These are phyloP conservation scores for Thelonectria olida DNA, from an alignment of 2,329 filamentous ascomycete species.

Conservation along the genomic window DNA sequence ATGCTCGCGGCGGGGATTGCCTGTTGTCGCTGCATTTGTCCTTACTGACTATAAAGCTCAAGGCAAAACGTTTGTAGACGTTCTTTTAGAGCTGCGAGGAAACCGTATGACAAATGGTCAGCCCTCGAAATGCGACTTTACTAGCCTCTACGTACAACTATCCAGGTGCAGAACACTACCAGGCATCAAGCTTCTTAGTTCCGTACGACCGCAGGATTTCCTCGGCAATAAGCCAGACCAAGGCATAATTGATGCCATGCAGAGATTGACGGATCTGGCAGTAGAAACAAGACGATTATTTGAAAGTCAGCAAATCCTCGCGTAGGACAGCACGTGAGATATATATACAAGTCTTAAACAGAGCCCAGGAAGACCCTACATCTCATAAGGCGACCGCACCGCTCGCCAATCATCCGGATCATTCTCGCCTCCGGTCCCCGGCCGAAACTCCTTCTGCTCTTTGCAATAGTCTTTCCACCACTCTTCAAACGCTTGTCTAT, in stretches of 20 bases:
- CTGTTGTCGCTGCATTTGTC: no score
- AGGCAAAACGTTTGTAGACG: slow-evolving; percentile 13
- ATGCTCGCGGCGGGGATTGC: no score
- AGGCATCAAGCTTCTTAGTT: no score
- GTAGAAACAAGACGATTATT: no score
- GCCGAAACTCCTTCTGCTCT: neutral
- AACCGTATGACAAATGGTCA: slow-evolving; percentile 10
- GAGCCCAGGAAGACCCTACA: neutral
- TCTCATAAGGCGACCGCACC: slow-evolving; percentile 2
- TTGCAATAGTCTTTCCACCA: slow-evolving; percentile 12
- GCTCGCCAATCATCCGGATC: slow-evolving; percentile 17
- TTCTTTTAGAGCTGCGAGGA: slow-evolving; percentile 16
- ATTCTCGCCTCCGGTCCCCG: slow-evolving; percentile 2
- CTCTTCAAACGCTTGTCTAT: slow-evolving; percentile 12
- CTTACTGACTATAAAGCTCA: no score
- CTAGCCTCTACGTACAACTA: slow-evolving; percentile 1
- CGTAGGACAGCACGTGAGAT: neutral
- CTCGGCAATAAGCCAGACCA: no score
- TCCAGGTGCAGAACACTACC: neutral
- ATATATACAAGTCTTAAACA: neutral
- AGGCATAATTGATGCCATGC: no score
- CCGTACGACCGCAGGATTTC: no score
- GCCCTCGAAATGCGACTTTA: slow-evolving; percentile 4
- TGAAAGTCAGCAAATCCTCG: no score
- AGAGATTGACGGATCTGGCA: no score